Conservation (phyloP, 129 eudicot species). For the Centella asiatica region DNA sequence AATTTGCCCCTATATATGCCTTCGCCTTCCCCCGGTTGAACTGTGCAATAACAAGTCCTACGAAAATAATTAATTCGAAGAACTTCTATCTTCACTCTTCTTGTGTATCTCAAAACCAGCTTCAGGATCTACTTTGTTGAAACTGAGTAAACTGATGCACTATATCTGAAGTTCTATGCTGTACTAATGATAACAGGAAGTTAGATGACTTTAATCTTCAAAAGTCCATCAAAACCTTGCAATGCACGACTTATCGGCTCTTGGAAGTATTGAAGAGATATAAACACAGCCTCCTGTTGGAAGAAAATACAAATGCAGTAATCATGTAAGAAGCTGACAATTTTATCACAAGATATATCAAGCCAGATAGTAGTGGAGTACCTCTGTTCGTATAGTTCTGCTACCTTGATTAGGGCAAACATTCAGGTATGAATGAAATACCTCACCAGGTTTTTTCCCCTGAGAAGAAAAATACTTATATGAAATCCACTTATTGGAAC, state of each 20-base stretch:
- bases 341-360: not conserved
- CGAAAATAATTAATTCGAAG: no score
- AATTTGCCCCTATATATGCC: not conserved
- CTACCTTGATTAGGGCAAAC: conserved; percentile 94
- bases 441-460: conserved; percentile 67
- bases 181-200: not conserved
- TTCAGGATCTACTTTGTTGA: not conserved
- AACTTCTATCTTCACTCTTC: not conserved
- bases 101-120: not conserved
- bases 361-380: conserved; percentile 17
- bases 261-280: conserved; percentile 90
- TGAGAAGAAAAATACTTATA: conserved; percentile 18
- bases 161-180: not conserved
- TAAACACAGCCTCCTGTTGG: conserved; percentile 87
- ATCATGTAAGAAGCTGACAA: not conserved
- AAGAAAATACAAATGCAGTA: conserved; percentile 1
- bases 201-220: not conserved
- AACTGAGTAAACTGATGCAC: not conserved
- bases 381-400: conserved; percentile 97
- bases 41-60: no score
- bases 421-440: conserved; percentile 67
- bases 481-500: not conserved
- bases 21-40: no score
- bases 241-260: conserved; percentile 67
- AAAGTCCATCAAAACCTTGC: conserved; percentile 13